These are phyloP conservation scores for Phlyctochytrium planicorne DNA, from an alignment of 192 early-diverging fungal species.

Conservation along the genomic window DNA sequence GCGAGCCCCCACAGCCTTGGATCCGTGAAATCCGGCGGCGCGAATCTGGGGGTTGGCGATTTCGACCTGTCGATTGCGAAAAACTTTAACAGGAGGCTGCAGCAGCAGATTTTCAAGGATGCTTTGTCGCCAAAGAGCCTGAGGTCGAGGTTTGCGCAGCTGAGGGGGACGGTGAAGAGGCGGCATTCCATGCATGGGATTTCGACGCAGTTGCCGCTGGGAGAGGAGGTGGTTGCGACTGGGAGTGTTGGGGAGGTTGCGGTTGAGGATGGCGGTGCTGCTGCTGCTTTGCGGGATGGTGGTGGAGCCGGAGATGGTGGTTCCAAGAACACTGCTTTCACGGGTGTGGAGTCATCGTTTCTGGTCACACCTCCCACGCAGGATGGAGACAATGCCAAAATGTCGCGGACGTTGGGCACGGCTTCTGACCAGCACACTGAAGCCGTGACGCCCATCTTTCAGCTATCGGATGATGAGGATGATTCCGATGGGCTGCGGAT, in stretches of 20 bases:
- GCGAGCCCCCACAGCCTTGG: not conserved
- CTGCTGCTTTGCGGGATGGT: not conserved
- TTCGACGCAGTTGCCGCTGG: not conserved
- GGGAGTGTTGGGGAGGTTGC: not conserved
- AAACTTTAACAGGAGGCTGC: conserved; percentile 66
- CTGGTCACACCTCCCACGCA: not conserved
- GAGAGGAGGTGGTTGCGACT: not conserved
- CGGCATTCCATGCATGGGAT: conserved; percentile 26
- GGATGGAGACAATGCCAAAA: too few relatives aligned
- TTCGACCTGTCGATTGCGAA: conserved; percentile 14
- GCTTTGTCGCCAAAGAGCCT: conserved; percentile 86
- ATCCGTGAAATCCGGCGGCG: conserved; percentile 9
- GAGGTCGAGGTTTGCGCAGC: conserved; percentile 67
- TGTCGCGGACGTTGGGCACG: not conserved
- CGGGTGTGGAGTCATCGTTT: not conserved
- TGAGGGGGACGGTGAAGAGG: conserved; percentile 37
- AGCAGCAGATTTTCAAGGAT: conserved; percentile 87
- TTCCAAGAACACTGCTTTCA: not conserved
- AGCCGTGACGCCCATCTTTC: conserved; percentile 33
- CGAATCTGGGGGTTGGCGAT: conserved; percentile 2
- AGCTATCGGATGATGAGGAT: conserved; percentile 59
- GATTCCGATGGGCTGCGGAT: conserved; percentile 10
- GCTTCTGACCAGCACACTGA: not conserved
- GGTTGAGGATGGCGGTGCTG: not conserved
- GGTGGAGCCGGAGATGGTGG: not conserved